Conservation (phyloP, 176 grass and related monocot genomes). For the Alopecurus myosuroides region DNA sequence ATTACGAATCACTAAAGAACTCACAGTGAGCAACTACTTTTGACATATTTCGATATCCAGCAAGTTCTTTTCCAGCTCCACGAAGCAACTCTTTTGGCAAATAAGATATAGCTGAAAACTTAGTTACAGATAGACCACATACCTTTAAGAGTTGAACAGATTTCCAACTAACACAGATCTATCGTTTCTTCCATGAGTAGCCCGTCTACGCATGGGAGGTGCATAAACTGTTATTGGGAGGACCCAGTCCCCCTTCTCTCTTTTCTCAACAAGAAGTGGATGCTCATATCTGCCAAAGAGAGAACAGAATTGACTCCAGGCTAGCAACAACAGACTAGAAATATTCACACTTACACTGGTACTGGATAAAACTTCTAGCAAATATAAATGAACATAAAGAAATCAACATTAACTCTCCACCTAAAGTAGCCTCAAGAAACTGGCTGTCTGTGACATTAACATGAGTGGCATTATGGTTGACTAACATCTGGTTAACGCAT, state of each 20-base stretch:
- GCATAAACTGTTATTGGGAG: constrained; percentile 83
- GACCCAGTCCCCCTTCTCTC: constrained; percentile 95
- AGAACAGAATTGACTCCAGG: background rate
- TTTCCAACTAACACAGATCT: constrained; percentile 58
- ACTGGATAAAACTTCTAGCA: background rate
- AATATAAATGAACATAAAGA: background rate
- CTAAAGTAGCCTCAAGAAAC: too few relatives aligned
- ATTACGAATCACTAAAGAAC: constrained; percentile 4
- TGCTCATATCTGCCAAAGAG: constrained; percentile 70
- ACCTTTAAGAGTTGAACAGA: constrained; percentile 63
- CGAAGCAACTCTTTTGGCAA: background rate
- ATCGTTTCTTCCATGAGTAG: constrained; percentile 63
- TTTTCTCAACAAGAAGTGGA: constrained; percentile 79
- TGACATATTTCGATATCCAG: background rate
- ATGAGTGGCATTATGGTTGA: background rate
- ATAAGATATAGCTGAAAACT: background rate
- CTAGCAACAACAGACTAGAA: constrained; percentile 1
- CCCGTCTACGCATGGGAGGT: constrained; percentile 62
- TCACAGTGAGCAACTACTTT: background rate
- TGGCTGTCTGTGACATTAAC: too few relatives aligned
- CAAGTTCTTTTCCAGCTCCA: background rate
- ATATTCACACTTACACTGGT: background rate
- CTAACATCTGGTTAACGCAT: background rate
- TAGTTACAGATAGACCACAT: background rate
- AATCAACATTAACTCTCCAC: background rate